Evolutionary conservation across 2,329 filamentous ascomycete genomes (phyloP).

Genomic region (Curvularia hawaiiensis): DNA sequence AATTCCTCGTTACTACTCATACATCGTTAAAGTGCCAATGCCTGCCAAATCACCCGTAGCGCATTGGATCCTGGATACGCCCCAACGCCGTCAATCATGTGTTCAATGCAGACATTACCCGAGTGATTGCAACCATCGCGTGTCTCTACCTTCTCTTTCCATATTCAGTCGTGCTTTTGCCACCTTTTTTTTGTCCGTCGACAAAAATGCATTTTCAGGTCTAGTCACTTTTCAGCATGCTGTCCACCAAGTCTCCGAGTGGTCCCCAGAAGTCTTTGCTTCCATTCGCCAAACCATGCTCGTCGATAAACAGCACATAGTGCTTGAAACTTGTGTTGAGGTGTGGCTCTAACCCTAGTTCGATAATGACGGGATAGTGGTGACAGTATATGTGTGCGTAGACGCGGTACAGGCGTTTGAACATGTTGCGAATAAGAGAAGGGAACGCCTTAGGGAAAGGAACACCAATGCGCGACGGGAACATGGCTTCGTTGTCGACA

Average conservation of each 20-base stretch:
- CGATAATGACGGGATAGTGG: conserved; percentile 94
- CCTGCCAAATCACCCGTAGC: conserved; percentile 11
- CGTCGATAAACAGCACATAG: conserved; percentile 97
- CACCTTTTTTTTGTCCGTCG: background rate
- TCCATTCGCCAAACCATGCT: conserved; percentile 88
- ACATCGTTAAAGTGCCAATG: conserved; percentile 20
- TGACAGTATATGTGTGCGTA: conserved; percentile 98
- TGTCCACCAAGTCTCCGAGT: conserved; percentile 92
- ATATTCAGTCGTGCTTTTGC: background rate
- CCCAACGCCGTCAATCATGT: conserved; percentile 13
- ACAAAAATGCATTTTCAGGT: background rate
- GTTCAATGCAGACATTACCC: background rate
- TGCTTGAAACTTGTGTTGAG: conserved; percentile 99
- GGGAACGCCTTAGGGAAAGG: conserved; percentile 92
- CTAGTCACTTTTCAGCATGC: conserved; percentile 88
- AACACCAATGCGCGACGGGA: conserved; percentile 93
- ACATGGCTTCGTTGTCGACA: conserved; percentile 93
- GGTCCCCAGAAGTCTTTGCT: conserved; percentile 95
- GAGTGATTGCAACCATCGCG: background rate
- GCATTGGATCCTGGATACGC: conserved; percentile 1
- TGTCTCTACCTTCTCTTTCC: background rate
- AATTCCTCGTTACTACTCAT: conserved; percentile 20
- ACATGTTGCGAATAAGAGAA: conserved; percentile 96
- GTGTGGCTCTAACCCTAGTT: conserved; percentile 93
- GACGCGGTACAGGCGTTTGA: conserved; percentile 98